phyloP scores from a whole-genome alignment of 208 protist genomes.

The Leishmania braziliensis region DNA sequence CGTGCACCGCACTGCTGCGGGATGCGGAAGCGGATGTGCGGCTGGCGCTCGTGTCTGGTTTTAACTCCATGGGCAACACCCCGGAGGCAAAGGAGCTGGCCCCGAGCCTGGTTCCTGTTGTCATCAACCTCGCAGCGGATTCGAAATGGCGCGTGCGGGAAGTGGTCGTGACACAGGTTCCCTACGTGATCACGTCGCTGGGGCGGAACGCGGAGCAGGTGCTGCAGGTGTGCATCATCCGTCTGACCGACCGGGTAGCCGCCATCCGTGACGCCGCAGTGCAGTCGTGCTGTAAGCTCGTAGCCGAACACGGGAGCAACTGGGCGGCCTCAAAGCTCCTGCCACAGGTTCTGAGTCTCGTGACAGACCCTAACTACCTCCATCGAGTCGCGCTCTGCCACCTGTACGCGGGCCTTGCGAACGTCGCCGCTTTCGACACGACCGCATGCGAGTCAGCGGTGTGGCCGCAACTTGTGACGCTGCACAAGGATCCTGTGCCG shows the following conservation, averaged over 20 bases:
- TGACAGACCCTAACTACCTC: conserved; percentile 71
- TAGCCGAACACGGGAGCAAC: conserved; percentile 57
- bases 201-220: conserved; percentile 74
- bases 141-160: conserved; percentile 90
- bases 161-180: conserved; percentile 83
- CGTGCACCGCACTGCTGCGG: conserved; percentile 77
- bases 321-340: conserved; percentile 74
- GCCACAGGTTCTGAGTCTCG: conserved; percentile 62
- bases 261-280: conserved; percentile 85
- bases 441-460: conserved; percentile 49
- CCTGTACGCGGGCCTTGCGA: conserved; percentile 67
- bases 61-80: conserved; percentile 87
- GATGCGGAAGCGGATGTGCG: conserved; percentile 86
- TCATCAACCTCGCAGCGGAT: conserved; percentile 76
- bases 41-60: conserved; percentile 83
- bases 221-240: conserved; percentile 78
- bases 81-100: conserved; percentile 83
- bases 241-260: conserved; percentile 82
- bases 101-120: conserved; percentile 80
- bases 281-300: conserved; percentile 81
- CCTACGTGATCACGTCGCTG: conserved; percentile 80
- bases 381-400: conserved; percentile 80
- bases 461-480: conserved; percentile 67
- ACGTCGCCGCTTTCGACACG: conserved; percentile 54
- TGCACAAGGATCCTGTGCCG: conserved; percentile 68